phyloP scores from a whole-genome alignment of 1,284 basidiomycete genomes.

The Apiotrichum gamsii region DNA sequence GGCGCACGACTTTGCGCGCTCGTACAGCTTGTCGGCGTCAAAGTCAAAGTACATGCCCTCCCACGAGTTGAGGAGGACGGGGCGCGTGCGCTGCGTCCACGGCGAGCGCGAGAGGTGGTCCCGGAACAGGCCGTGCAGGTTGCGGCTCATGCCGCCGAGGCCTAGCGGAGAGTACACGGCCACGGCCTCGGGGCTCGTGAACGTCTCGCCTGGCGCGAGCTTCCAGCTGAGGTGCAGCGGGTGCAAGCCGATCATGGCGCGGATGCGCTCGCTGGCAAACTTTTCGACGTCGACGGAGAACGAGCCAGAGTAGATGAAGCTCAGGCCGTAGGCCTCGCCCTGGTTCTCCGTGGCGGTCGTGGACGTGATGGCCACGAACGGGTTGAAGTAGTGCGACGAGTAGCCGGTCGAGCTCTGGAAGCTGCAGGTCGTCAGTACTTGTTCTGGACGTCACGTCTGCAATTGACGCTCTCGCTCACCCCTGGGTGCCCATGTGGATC shows the following conservation, averaged over 20 bases:
- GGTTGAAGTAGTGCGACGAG: conserved; percentile 32
- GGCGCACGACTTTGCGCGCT: conserved; percentile 21
- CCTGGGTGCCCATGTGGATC: conserved; percentile 24
- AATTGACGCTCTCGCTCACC: conserved; percentile 26
- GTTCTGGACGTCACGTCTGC: neutral
- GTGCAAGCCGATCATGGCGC: conserved; percentile 27
- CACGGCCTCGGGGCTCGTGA: conserved; percentile 32
- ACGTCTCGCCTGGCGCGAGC: conserved; percentile 19
- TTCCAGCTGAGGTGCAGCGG: conserved; percentile 27
- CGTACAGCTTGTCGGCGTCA: conserved; percentile 15
- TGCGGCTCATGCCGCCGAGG: conserved; percentile 26
- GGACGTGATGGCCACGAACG: conserved; percentile 25
- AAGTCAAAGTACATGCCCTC: conserved; percentile 37
- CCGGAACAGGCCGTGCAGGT: conserved; percentile 25
- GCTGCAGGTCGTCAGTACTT: too few relatives aligned
- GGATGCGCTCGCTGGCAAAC: conserved; percentile 12
- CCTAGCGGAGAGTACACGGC: conserved; percentile 21
- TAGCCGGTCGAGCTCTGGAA: conserved; percentile 27
- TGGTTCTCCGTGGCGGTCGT: conserved; percentile 20
- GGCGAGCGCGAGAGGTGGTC: conserved; percentile 20
- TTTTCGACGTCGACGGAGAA: conserved; percentile 23
- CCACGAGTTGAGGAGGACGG: conserved; percentile 35
- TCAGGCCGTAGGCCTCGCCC: conserved; percentile 27
- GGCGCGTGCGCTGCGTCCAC: conserved; percentile 19
- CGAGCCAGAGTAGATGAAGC: conserved; percentile 28